A percentile compares a stretch with the other conserved stretches of the same genome.
Conservation (phyloP, 805 yeast species). For the Metschnikowia borealis region DNA sequence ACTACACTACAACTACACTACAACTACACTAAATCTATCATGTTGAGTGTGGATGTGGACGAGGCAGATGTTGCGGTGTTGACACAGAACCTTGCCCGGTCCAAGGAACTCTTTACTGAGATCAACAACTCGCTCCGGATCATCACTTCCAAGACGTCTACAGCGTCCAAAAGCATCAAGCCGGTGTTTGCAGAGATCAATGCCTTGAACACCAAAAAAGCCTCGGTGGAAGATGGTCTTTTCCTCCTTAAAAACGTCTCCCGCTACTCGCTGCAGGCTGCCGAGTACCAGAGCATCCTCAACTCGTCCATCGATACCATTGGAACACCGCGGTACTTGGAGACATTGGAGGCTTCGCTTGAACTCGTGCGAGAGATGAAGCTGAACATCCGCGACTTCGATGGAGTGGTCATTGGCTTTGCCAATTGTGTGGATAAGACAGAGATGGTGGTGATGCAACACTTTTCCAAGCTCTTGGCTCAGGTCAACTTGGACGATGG, state of each 20-base stretch:
- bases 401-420: conserved; percentile 62
- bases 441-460: conserved; percentile 49
- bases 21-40: not conserved
- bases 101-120: conserved; percentile 50
- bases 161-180: conserved; percentile 59
- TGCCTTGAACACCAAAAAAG: conserved; percentile 49
- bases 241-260: conserved; percentile 48
- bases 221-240: conserved; percentile 55
- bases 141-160: conserved; percentile 49
- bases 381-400: conserved; percentile 48
- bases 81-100: conserved; percentile 63
- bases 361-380: conserved; percentile 43
- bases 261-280: conserved; percentile 45
- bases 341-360: conserved; percentile 36
- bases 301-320: conserved; percentile 32
- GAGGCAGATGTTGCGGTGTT: conserved; percentile 83
- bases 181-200: conserved; percentile 69
- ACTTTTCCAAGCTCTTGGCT: conserved; percentile 34
- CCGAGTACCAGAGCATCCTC: conserved; percentile 36
- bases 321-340: conserved; percentile 37
- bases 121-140: conserved; percentile 53
- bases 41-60: conserved; percentile 49
- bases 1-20: not conserved
- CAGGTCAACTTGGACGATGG: conserved; percentile 7
- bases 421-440: conserved; percentile 53